These are phyloP conservation scores for Sarcodon sp. DNA, from an alignment of 768 basidiomycete species.

Conservation along the genomic window DNA sequence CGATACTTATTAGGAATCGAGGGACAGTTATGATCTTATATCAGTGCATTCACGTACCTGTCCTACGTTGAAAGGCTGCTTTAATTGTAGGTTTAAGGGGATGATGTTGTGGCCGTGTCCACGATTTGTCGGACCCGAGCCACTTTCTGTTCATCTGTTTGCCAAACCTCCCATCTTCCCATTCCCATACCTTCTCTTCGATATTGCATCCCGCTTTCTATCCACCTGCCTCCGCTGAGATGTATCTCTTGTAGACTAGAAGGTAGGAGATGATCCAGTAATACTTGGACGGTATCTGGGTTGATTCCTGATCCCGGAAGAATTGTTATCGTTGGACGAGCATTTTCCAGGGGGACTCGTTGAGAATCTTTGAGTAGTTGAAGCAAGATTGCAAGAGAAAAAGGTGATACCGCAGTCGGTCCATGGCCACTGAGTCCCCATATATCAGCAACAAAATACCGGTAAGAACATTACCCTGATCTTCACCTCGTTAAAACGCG, in stretches of 20 bases:
- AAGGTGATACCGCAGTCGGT: conserved; percentile 17
- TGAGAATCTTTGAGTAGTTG: conserved; percentile 7
- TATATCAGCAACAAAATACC: background rate
- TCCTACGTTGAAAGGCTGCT: no score
- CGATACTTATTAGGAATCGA: background rate
- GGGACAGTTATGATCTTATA: background rate
- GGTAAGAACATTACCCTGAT: background rate
- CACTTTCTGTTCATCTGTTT: conserved; percentile 39
- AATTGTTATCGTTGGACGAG: conserved; percentile 18
- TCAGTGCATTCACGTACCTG: no score
- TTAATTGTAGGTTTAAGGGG: no score
- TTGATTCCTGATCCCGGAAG: conserved; percentile 75
- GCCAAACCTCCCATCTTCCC: conserved; percentile 60
- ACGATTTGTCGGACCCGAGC: conserved; percentile 35
- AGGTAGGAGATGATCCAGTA: conserved; percentile 40
- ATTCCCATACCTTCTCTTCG: conserved; percentile 50
- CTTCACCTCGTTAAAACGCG: conserved; percentile 66
- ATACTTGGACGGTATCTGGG: conserved; percentile 28
- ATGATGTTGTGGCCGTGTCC: conserved; percentile 16
- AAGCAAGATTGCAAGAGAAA: conserved; percentile 9
- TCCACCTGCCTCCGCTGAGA: conserved; percentile 60
- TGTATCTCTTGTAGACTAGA: conserved; percentile 58
- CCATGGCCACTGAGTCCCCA: conserved; percentile 36
- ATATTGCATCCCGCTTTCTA: conserved; percentile 36
- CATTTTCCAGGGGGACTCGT: conserved; percentile 1